These are phyloP conservation scores for Boletales sp. DNA, from an alignment of 768 basidiomycete species.

Conservation along the genomic window DNA sequence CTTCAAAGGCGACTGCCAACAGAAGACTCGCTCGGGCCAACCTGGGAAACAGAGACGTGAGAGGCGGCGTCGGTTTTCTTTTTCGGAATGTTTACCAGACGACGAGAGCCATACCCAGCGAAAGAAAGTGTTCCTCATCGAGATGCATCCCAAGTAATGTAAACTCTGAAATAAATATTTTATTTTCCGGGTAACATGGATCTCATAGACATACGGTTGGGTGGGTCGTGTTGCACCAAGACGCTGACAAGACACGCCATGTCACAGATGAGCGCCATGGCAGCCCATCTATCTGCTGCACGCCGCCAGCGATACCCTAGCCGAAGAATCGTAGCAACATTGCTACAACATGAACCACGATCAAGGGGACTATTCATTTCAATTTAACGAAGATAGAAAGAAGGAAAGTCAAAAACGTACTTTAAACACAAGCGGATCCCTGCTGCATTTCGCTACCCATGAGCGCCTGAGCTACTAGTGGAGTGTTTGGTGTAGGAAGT, in stretches of 20 bases:
- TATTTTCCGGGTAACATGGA: neutral
- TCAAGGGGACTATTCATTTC: too few species aligned
- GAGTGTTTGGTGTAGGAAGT: too few species aligned
- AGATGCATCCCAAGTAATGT: neutral
- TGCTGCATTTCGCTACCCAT: too few species aligned
- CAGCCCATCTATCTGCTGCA: slow-evolving; percentile 14
- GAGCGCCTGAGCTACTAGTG: too few species aligned
- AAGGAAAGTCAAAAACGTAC: too few species aligned
- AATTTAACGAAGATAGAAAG: too few species aligned
- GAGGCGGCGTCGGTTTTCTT: neutral
- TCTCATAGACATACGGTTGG: slow-evolving; percentile 7
- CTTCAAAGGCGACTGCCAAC: slow-evolving; percentile 19
- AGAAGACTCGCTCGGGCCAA: slow-evolving; percentile 26
- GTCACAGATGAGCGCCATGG: slow-evolving; percentile 21
- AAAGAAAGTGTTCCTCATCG: slow-evolving; percentile 16
- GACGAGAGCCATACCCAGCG: slow-evolving; percentile 14
- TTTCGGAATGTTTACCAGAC: slow-evolving; percentile 18
- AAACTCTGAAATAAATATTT: neutral
- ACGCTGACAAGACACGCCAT: slow-evolving; percentile 15
- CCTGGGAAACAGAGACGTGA: slow-evolving; percentile 9
- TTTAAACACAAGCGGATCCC: too few species aligned
- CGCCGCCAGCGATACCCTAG: too few species aligned
- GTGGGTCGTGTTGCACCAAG: slow-evolving; percentile 9
- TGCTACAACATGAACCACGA: too few species aligned
- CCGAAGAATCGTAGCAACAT: too few species aligned